phyloP scores from a whole-genome alignment of 495 filamentous ascomycete genomes.

The Haplographium delicatum region DNA sequence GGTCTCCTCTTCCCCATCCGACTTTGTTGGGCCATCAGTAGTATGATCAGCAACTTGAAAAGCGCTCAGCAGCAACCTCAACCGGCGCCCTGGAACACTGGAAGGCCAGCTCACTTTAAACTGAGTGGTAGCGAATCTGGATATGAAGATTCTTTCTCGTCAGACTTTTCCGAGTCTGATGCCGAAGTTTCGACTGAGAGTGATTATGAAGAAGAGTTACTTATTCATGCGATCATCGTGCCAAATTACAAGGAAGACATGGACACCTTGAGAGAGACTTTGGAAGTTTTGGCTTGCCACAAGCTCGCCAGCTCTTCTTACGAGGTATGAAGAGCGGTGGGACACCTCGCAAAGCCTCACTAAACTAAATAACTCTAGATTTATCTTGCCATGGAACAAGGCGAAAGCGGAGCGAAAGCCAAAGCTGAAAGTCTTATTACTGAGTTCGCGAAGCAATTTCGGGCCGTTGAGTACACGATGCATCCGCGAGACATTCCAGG shows the following conservation, averaged over 20 bases:
- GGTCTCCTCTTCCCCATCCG: slow-evolving; percentile 49
- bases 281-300: slow-evolving; percentile 61
- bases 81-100: slow-evolving; percentile 37
- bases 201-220: slow-evolving; percentile 2
- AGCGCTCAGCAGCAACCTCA: slow-evolving; percentile 32
- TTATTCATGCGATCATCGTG: slow-evolving; percentile 57
- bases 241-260: slow-evolving; percentile 68
- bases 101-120: neutral
- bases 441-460: slow-evolving; percentile 54
- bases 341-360: neutral
- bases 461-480: slow-evolving; percentile 53
- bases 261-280: slow-evolving; percentile 56
- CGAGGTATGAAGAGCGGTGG: slow-evolving; percentile 46
- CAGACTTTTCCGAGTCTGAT: slow-evolving; percentile 4
- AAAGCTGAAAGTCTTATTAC: slow-evolving; percentile 51
- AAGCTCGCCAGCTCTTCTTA: slow-evolving; percentile 56
- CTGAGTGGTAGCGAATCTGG: neutral
- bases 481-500: slow-evolving; percentile 56
- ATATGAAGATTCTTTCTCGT: slow-evolving; percentile 3
- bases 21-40: slow-evolving; percentile 46
- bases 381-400: slow-evolving; percentile 66
- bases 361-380: slow-evolving; percentile 35
- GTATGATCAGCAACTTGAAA: slow-evolving; percentile 38
- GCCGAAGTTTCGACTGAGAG: neutral
- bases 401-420: slow-evolving; percentile 45